Percentiles rank a stretch among this genome's conserved stretches.
Evolutionary conservation across 1,284 basidiomycete genomes (phyloP).

Genomic region (Malassezia caprae): DNA sequence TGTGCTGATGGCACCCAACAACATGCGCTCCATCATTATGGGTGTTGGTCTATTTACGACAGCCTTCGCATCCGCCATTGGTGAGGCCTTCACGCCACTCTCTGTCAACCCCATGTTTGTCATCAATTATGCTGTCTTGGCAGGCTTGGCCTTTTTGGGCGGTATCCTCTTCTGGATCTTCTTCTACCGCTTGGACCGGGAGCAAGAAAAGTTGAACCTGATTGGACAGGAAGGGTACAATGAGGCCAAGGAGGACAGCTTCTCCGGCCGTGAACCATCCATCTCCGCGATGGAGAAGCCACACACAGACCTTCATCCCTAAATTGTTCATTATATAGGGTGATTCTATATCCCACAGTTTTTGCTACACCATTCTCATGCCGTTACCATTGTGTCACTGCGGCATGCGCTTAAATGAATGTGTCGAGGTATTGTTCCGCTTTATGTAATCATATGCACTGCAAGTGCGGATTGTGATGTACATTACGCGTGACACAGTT

Average conservation of each 20-base stretch:
- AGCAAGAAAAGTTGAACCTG: constrained; percentile 13
- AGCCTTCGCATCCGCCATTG: constrained; percentile 54
- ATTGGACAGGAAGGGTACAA: constrained; percentile 3
- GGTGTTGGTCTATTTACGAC: constrained; percentile 57
- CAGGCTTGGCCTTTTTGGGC: constrained; percentile 52
- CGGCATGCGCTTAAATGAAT: too few relatives aligned
- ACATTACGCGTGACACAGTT: neutral
- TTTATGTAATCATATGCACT: neutral
- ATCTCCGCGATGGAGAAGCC: neutral
- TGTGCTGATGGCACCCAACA: constrained; percentile 58
- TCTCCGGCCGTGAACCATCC: neutral
- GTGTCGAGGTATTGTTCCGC: neutral
- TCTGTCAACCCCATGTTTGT: constrained; percentile 53
- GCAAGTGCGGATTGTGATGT: neutral
- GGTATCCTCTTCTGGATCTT: constrained; percentile 56
- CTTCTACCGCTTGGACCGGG: constrained; percentile 10
- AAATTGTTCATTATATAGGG: neutral
- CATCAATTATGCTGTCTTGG: constrained; percentile 55
- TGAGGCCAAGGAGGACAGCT: neutral
- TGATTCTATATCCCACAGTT: neutral
- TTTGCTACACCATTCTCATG: neutral
- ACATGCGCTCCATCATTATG: constrained; percentile 50
- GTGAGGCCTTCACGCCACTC: constrained; percentile 56
- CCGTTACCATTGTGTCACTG: too few relatives aligned
- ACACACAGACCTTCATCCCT: neutral